phyloP scores from a whole-genome alignment of 352 stramenopile species.

The Phytopythium vexans region DNA sequence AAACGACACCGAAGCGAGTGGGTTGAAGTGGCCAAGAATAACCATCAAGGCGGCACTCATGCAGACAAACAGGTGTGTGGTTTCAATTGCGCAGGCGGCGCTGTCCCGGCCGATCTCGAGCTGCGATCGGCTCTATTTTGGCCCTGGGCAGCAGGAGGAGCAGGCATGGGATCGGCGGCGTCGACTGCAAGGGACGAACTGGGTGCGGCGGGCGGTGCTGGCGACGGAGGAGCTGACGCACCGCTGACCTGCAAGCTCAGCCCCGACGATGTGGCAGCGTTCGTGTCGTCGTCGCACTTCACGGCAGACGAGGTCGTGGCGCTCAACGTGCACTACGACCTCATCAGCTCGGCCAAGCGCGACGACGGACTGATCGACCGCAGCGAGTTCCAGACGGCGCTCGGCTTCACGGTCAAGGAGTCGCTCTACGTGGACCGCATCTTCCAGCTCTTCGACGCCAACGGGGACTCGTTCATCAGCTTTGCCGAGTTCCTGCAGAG shows the following conservation, averaged over 20 bases:
- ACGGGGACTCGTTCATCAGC: slow-evolving; percentile 77
- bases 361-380: slow-evolving; percentile 75
- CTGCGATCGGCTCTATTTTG: too few species aligned
- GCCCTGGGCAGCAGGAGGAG: too few species aligned
- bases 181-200: slow-evolving; percentile 58
- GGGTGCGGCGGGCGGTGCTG: background rate
- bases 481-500: slow-evolving; percentile 79
- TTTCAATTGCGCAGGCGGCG: too few species aligned
- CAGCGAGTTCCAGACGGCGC: slow-evolving; percentile 74
- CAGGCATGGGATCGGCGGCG: slow-evolving; percentile 56
- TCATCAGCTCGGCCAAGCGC: slow-evolving; percentile 58
- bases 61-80: too few species aligned
- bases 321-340: slow-evolving; percentile 58
- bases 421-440: slow-evolving; percentile 83
- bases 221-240: background rate
- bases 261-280: slow-evolving; percentile 42
- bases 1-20: too few species aligned
- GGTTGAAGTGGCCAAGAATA: too few species aligned
- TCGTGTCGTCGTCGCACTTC: slow-evolving; percentile 46
- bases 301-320: slow-evolving; percentile 55
- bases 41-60: too few species aligned
- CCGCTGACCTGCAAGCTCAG: slow-evolving; percentile 55
- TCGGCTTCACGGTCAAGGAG: slow-evolving; percentile 76
- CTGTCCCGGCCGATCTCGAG: too few species aligned
- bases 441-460: slow-evolving; percentile 77